A percentile compares a stretch with the other conserved stretches of the same genome.
Evolutionary conservation across 164 flowering plant genomes (phyloP).

Genomic region (Sextonia rubra): DNA sequence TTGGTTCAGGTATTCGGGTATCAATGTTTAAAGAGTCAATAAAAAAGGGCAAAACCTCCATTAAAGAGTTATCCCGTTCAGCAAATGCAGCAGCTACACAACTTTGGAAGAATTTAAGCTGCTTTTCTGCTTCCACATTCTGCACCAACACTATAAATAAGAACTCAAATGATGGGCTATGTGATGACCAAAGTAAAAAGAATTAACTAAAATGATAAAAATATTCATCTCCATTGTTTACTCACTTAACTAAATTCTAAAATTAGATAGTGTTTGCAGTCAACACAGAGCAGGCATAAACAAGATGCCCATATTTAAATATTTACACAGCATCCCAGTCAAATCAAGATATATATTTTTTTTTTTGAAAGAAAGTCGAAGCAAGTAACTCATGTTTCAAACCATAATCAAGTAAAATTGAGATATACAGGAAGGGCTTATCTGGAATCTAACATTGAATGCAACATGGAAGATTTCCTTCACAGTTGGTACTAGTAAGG

Average conservation of each 20-base stretch:
- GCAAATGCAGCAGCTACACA: conserved; percentile 95
- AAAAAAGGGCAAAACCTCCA: conserved; percentile 60
- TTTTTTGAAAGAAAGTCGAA: too few relatives aligned
- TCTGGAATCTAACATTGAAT: too few relatives aligned
- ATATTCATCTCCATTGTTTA: not conserved
- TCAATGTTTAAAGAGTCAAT: not conserved
- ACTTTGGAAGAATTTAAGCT: conserved; percentile 83
- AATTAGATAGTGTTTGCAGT: not conserved
- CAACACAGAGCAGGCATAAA: not conserved
- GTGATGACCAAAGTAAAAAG: too few relatives aligned
- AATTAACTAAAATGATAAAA: not conserved
- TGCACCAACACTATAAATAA: conserved; percentile 24
- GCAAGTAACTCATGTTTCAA: not conserved
- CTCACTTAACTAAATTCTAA: not conserved
- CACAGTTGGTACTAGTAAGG: too few relatives aligned
- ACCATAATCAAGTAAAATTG: not conserved
- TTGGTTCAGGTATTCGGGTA: not conserved
- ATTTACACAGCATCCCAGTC: not conserved
- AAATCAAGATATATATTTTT: too few relatives aligned
- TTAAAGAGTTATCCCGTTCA: conserved; percentile 77
- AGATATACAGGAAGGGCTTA: not conserved
- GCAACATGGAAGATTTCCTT: too few relatives aligned
- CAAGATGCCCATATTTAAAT: not conserved
- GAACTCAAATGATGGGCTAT: not conserved
- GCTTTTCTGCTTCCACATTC: conserved; percentile 87